Base-by-base conservation (phyloP, 495 filamentous ascomycete species). In the Penicillium coprophilum region DNA sequence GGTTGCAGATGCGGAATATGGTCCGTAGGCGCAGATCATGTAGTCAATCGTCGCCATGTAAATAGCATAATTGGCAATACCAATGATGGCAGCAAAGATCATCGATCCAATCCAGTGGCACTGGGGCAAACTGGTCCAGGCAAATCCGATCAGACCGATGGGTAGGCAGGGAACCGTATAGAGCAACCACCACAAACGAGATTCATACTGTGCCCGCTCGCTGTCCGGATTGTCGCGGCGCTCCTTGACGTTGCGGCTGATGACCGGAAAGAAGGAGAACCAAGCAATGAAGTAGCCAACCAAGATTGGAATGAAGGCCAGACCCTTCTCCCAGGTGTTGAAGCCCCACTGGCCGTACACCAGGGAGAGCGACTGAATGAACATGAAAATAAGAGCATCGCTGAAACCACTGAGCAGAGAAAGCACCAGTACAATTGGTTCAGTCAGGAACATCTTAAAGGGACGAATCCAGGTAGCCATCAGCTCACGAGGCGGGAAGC, bases 41-140 rank as follows among this genome's bases (percentile, higher is more conserved):
- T 89, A 89, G 68, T 89, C 86, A 58, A 89, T 87, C 10, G 86
- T 88, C 9, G 84, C 85, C 85, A 88, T 88, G 68, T 89, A 89
- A 58, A 89, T 89, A 23, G 68, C 65, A 63, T 86, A 85, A 55
- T 89, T 89, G 41, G 85, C 85, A 53, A 88, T 86, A 38, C 86
- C 86, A 46, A 89, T 80, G 47, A 89, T 73, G 32, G 79, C 79
- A 12, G 78, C 71, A 60, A 85, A 87, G 52, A 88, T 65, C 82
- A 87, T 85, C 21, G 79, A 75, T 17, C 71, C 83, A 32, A 87
- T 85, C 86, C 86, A 89, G 58, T 85, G 83, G 34, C 82, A 67
- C 0, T 77, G 74, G 3, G 83, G 80, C n/a, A 79, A 60, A 51
- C 72, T 78, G 39, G 81, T 86, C 85, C 80, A 88, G 2, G 83